phyloP scores from a whole-genome alignment of 495 filamentous ascomycete genomes.

The Tuber brumale region DNA sequence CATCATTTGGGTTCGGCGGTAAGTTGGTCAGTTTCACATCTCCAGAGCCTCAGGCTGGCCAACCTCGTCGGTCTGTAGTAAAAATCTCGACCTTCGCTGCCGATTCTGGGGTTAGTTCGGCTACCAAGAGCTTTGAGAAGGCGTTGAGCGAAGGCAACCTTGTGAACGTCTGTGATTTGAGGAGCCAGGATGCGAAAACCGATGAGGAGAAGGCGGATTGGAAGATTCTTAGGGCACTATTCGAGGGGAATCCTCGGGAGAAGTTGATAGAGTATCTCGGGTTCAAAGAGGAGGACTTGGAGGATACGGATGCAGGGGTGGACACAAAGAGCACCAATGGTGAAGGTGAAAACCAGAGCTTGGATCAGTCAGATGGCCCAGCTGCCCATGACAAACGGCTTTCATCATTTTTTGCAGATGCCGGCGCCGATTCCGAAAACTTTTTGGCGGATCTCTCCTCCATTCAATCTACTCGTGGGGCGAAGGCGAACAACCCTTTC shows the following conservation, averaged over 20 bases:
- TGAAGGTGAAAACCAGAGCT: slow-evolving; percentile 43
- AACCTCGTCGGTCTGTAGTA: slow-evolving; percentile 64
- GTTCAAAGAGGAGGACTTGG: slow-evolving; percentile 57
- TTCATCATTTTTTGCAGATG: slow-evolving; percentile 73
- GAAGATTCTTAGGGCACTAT: slow-evolving; percentile 85
- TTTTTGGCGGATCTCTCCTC: slow-evolving; percentile 72
- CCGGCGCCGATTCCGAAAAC: slow-evolving; percentile 64
- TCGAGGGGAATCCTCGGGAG: slow-evolving; percentile 70
- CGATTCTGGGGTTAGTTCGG: slow-evolving; percentile 73
- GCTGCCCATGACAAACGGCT: slow-evolving; percentile 57
- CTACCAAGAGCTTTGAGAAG: slow-evolving; percentile 79
- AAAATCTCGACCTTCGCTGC: slow-evolving; percentile 81
- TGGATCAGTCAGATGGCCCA: slow-evolving; percentile 46
- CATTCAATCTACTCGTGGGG: slow-evolving; percentile 70
- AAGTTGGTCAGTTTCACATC: slow-evolving; percentile 74
- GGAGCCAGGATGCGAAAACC: slow-evolving; percentile 61
- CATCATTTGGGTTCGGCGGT: slow-evolving; percentile 92
- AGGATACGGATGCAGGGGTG: slow-evolving; percentile 48
- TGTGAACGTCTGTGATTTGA: slow-evolving; percentile 69
- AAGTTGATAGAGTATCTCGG: slow-evolving; percentile 81
- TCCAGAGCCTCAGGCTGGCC: slow-evolving; percentile 52
- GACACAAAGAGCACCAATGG: slow-evolving; percentile 41
- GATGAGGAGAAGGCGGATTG: slow-evolving; percentile 94
- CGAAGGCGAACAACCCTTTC: slow-evolving; percentile 80
- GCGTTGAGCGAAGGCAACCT: slow-evolving; percentile 73